Base-by-base conservation (phyloP, 148 eudicot species). In the Rhododendron ovatum region DNA sequence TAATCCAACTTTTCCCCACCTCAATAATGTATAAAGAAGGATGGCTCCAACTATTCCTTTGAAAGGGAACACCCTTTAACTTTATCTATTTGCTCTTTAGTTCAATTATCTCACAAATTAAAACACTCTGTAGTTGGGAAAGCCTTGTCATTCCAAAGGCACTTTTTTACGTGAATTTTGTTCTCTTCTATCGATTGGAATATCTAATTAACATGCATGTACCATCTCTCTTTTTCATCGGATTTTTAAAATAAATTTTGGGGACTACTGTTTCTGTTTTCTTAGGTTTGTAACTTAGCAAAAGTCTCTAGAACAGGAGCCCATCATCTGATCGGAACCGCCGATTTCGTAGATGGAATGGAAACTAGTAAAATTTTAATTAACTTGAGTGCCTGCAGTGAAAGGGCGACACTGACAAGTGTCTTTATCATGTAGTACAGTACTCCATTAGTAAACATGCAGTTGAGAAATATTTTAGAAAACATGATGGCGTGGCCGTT, bases 11-110 rank as follows among this genome's bases (percentile, higher is more conserved):
- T 81, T 73, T 35, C 41, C 69, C 59, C 41, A 55, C 59, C 65
- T 59, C 86, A 85, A 88, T 88, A 88, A 88, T 84, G 81, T 74
- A 80, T 13, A 48, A 45, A 22, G 65, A 45, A 22, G 65, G 69
- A 8, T 28, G 61, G 83, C 28, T 55, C 35, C 69, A 80, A 51
- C 83, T 80, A 80, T 50, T 80, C 28, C 28, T 81, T 57, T 18
- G 20, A 57, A 33, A 7, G 63, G 12, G 24, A 8, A 81, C 65
- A 53, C 83, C 67, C 33, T 81, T 81, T 17, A 53, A 81, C 83
- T 81, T 67, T 81, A 30, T 53, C 67, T 53, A 7, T 53, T 81
- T 53, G 45, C 17, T n/a, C 67, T 33, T 51, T 59, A 17, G 41
- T 39, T 53, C 67, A 81, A 30, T 37, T 37, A 37, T 33, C n/a